phyloP scores from a whole-genome alignment of 73 alveolate species.

The Loxodes magnus region DNA sequence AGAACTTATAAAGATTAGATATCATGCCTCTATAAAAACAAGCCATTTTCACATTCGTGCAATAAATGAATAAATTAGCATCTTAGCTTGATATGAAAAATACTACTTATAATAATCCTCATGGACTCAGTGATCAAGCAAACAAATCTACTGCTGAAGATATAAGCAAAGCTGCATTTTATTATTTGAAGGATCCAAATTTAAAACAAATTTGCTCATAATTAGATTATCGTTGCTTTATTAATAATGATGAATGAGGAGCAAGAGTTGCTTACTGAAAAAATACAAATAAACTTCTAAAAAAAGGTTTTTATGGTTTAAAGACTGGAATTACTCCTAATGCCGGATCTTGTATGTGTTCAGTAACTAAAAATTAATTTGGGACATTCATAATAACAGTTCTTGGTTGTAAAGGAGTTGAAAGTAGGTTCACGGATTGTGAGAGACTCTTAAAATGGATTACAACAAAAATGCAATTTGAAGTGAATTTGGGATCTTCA shows the following conservation, averaged over 20 bases:
- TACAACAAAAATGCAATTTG: too few species aligned
- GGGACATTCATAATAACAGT: slow-evolving; percentile 10
- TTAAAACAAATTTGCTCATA: slow-evolving; percentile 33
- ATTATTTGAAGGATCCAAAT: slow-evolving; percentile 22
- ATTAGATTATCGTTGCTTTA: slow-evolving; percentile 9
- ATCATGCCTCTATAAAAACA: background rate
- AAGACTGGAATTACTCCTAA: slow-evolving; percentile 71
- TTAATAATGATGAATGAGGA: background rate
- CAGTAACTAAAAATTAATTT: slow-evolving; percentile 8
- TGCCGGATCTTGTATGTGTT: slow-evolving; percentile 76
- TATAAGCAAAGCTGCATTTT: slow-evolving; percentile 21
- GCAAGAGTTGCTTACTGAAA: slow-evolving; percentile 27
- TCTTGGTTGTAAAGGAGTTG: slow-evolving; percentile 19
- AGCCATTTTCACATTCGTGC: slow-evolving; percentile 19
- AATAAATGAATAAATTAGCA: slow-evolving; percentile 34
- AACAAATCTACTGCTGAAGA: slow-evolving; percentile 50
- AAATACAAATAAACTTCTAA: slow-evolving; percentile 57
- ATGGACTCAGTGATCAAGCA: slow-evolving; percentile 37
- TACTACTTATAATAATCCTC: slow-evolving; percentile 40
- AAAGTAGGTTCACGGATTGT: slow-evolving; percentile 34
- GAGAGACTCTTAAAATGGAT: slow-evolving; percentile 22
- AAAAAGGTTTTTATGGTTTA: slow-evolving; percentile 44
- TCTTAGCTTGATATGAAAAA: slow-evolving; percentile 11
- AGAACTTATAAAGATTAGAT: background rate
- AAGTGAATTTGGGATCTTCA: too few species aligned